These are phyloP conservation scores for Suillus subalutaceus DNA, from an alignment of 768 basidiomycete genomes.

Conservation along the genomic window DNA sequence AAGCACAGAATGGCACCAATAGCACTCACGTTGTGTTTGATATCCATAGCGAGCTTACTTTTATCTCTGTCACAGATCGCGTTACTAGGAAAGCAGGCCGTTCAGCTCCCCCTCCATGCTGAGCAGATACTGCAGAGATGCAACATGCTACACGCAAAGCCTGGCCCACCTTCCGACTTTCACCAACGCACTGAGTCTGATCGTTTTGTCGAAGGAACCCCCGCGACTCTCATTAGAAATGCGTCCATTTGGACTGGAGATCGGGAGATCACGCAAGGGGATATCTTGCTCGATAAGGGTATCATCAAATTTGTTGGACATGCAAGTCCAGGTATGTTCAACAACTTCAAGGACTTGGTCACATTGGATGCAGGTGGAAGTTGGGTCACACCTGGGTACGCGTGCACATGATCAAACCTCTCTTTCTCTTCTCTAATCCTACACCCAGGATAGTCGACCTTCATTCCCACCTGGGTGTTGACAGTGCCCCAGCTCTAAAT, in stretches of 20 bases:
- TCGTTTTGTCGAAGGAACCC: conserved; percentile 41
- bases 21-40: conserved; percentile 23
- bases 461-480: conserved; percentile 80
- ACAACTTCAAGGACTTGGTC: conserved; percentile 45
- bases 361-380: conserved; percentile 62
- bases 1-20: conserved; percentile 12
- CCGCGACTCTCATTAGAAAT: conserved; percentile 44
- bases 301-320: conserved; percentile 41
- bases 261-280: conserved; percentile 37
- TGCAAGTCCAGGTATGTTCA: conserved; percentile 41
- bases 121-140: conserved; percentile 38
- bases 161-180: conserved; percentile 41
- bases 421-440: conserved; percentile 21
- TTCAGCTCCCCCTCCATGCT: conserved; percentile 32
- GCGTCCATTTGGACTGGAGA: conserved; percentile 58
- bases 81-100: conserved; percentile 12
- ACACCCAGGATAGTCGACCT: conserved; percentile 56
- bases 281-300: conserved; percentile 44
- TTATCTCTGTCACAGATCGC: conserved; percentile 22
- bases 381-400: conserved; percentile 73
- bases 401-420: conserved; percentile 20
- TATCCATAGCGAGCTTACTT: conserved; percentile 20
- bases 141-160: conserved; percentile 34
- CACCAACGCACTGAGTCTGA: conserved; percentile 38
- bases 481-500: conserved; percentile 56